Conservation (phyloP, 2,329 filamentous ascomycete genomes). For the Colletotrichum melonis region DNA sequence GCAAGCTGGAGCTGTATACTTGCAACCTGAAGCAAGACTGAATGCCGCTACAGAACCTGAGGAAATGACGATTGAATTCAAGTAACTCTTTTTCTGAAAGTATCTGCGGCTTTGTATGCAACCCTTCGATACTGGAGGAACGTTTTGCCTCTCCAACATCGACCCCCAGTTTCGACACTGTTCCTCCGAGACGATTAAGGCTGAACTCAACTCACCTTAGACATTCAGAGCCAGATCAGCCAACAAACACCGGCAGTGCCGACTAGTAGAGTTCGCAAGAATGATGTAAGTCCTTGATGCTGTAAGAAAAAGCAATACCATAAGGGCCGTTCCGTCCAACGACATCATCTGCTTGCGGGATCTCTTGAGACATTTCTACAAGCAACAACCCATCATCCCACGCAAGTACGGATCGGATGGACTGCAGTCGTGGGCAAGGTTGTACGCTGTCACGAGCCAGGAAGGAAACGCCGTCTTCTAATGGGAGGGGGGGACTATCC, state of each 20-base stretch:
- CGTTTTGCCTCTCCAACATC: not conserved
- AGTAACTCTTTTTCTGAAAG: not conserved
- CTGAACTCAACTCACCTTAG: not conserved
- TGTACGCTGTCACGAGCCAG: not conserved
- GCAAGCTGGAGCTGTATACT: not conserved
- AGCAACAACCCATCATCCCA: not conserved
- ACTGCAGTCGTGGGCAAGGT: not conserved
- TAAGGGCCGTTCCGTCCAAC: not conserved
- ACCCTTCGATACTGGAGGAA: not conserved
- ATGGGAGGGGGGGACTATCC: not conserved
- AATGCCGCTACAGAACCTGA: not conserved
- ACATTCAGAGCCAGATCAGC: not conserved
- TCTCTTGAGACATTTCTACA: not conserved
- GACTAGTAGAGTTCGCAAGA: not conserved
- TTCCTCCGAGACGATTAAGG: slow-evolving; percentile 9
- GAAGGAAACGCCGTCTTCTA: not conserved
- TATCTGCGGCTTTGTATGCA: not conserved
- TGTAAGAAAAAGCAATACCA: not conserved
- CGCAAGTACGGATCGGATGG: not conserved
- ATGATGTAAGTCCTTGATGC: not conserved
- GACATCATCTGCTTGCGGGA: not conserved
- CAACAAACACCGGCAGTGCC: not conserved
- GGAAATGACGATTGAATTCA: no score
- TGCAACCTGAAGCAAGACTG: not conserved
- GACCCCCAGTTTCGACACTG: not conserved